A percentile compares a stretch with the other conserved stretches of the same genome.
Evolutionary conservation across 345 rosid genomes (phyloP).

Genomic region (Arabidopsis thaliana): TAIR10.1 NC_003075.7:15057001-15057500

Average conservation of each 20-base stretch:
- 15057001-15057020: neutral
- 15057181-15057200: conserved; percentile 28
- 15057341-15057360: conserved; percentile 67
- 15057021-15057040: neutral
- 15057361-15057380: conserved; percentile 70
- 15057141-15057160: conserved; percentile 16
- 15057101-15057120: neutral
- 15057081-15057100: conserved; percentile 16
- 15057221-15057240: conserved; percentile 30
- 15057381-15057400: conserved; percentile 92
- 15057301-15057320: conserved; percentile 69
- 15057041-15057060: neutral
- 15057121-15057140: neutral
- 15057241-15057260: conserved; percentile 30
- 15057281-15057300: conserved; percentile 74
- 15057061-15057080: conserved; percentile 5
- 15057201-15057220: conserved; percentile 30
- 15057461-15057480: neutral
- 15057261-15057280: conserved; percentile 4
- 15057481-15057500: conserved; percentile 11
- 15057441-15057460: conserved; percentile 56
- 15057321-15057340: conserved; percentile 78
- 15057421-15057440: conserved; percentile 84
- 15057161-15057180: conserved; percentile 18
- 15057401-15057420: conserved; percentile 93